A percentile compares a stretch with the other conserved stretches of the same genome.
Conservation (phyloP, 2,329 filamentous ascomycete species). For the Tolypocladium endophyticum region DNA sequence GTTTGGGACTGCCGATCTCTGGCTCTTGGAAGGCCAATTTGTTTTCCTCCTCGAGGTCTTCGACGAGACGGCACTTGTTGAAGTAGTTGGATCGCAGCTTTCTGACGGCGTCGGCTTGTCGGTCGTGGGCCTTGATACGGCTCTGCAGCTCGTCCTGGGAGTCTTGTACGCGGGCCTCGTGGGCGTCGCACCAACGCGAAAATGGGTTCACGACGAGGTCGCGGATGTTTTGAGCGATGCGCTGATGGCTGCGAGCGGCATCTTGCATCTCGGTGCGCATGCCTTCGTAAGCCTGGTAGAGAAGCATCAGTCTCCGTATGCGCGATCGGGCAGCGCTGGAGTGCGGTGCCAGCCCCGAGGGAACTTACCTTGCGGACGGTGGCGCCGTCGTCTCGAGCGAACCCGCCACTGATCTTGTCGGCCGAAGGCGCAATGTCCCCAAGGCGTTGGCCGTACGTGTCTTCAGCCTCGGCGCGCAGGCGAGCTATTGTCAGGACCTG, state of each 20-base stretch:
- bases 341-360: not conserved
- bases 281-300: constrained; percentile 74
- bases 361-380: constrained; percentile 76
- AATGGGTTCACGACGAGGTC: constrained; percentile 94
- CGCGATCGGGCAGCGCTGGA: not conserved
- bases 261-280: constrained; percentile 88
- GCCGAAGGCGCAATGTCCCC: constrained; percentile 72
- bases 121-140: constrained; percentile 86
- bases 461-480: constrained; percentile 92
- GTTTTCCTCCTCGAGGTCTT: constrained; percentile 96
- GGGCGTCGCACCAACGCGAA: constrained; percentile 89
- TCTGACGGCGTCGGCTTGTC: constrained; percentile 80
- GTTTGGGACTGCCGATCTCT: constrained; percentile 58
- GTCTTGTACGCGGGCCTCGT: constrained; percentile 81
- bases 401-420: constrained; percentile 75
- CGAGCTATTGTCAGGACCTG: constrained; percentile 86
- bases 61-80: constrained; percentile 94
- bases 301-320: constrained; percentile 8
- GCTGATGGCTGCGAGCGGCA: constrained; percentile 79
- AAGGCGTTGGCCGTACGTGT: constrained; percentile 72
- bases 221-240: constrained; percentile 92
- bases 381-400: constrained; percentile 84
- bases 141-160: constrained; percentile 90
- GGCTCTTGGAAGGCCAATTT: constrained; percentile 95
- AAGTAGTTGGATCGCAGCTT: constrained; percentile 95